Evolutionary conservation across 805 yeast species (phyloP).

Genomic region (Myxozyma udenii): DNA sequence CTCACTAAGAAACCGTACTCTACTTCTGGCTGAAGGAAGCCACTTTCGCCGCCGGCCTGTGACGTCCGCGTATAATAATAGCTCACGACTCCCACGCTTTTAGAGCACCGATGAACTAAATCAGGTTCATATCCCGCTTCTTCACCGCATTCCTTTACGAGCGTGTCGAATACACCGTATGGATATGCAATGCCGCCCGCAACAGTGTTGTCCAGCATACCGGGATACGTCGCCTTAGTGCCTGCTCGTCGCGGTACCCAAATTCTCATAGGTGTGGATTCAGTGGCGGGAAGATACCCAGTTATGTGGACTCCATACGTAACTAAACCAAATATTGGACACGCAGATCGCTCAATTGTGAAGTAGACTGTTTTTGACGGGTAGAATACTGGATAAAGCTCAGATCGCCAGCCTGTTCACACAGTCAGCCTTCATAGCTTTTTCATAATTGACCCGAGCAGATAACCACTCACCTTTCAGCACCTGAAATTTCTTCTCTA

Average conservation of each 20-base stretch:
- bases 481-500: constrained; percentile 35
- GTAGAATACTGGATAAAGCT: constrained; percentile 68
- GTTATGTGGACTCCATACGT: constrained; percentile 88
- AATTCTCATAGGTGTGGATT: constrained; percentile 42
- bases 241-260: constrained; percentile 86
- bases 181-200: constrained; percentile 95
- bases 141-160: constrained; percentile 80
- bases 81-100: constrained; percentile 62
- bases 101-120: constrained; percentile 48
- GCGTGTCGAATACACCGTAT: constrained; percentile 68
- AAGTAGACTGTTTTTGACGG: constrained; percentile 58
- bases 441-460: neutral
- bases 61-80: constrained; percentile 45
- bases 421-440: constrained; percentile 5
- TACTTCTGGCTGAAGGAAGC: constrained; percentile 83
- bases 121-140: constrained; percentile 75
- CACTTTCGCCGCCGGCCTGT: constrained; percentile 44
- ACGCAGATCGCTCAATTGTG: constrained; percentile 72
- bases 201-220: constrained; percentile 85
- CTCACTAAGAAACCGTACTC: constrained; percentile 47
- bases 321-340: constrained; percentile 77
- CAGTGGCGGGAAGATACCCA: constrained; percentile 65
- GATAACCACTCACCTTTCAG: constrained; percentile 34
- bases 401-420: constrained; percentile 70
- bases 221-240: constrained; percentile 83